Base-by-base conservation (phyloP, 441 rosid species). In the Biscutella auriculata region DNA sequence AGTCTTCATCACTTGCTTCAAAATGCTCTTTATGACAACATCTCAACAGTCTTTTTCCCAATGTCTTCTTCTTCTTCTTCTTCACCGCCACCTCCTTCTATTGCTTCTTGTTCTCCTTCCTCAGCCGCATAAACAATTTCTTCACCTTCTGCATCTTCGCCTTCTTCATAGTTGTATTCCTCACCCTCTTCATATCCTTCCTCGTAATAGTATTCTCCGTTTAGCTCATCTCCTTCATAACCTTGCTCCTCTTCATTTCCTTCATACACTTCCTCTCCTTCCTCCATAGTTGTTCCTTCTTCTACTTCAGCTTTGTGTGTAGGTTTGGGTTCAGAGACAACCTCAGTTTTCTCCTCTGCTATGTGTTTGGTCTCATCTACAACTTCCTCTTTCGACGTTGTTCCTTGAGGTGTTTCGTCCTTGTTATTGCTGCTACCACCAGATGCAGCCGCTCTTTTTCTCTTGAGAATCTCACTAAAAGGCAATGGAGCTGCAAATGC, bases 401-500 rank as follows among this genome's bases (percentile, higher is more conserved):
- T 19, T 19, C 23, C 23, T 19, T 19, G 23, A 19, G 4, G 23
- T 42, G 6, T 58, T 70, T 58, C 56, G 47, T 53, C 35, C 50
- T 39, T 44, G 43, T 14, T 76, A 37, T 28, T 67, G 58, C 62
- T 63, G 10, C 75, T 74, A 30, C 74, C 72, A 50, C 68, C 76
- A 54, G 73, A 71, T 57, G 64, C 79, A 63, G 81, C 77, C 39
- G 70, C 82, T 73, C 83, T 77, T 77, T 91, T 88, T 53, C 95
- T 82, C 77, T 76, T 88, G 63, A 88, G 76, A 73, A 91, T 87
- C 82, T 82, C 93, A 37, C 85, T 82, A 21, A 85, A 78, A 51
- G 98, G 84, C 81, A 83, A 75, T 6, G 98, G 98, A 58, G 95
- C 91, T 62, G 84, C 79, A 70, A 91, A 91, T 8, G 88, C 69